A percentile compares a stretch with the other conserved stretches of the same genome.
phyloP scores from a whole-genome alignment of 2,329 filamentous ascomycete species.

The Eutypa lata region DNA sequence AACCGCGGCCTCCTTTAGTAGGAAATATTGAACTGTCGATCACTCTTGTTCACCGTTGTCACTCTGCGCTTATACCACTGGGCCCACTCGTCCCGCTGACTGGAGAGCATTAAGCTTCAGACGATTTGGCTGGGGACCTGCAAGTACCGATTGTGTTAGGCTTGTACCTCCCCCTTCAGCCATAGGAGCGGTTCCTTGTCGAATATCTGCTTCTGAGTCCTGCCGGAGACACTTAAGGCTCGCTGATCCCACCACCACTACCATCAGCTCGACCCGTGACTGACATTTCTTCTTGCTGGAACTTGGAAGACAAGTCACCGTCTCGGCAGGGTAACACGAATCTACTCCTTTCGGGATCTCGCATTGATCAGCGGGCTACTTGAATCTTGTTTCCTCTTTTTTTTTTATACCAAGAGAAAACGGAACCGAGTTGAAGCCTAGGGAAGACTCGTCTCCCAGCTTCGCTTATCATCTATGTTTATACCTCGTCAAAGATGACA shows the following conservation, averaged over 20 bases:
- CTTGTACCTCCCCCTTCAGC: conserved; percentile 31
- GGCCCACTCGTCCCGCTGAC: conserved; percentile 42
- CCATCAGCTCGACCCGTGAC: conserved; percentile 30
- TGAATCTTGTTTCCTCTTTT: conserved; percentile 18
- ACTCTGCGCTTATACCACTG: conserved; percentile 32
- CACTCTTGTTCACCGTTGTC: conserved; percentile 50
- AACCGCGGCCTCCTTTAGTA: conserved; percentile 43
- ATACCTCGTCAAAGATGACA: conserved; percentile 64
- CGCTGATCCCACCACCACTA: conserved; percentile 51
- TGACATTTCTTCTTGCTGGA: conserved; percentile 32
- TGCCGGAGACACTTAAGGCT: conserved; percentile 54
- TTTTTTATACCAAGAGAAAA: conserved; percentile 10
- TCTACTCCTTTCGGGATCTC: conserved; percentile 43
- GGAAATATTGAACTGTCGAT: conserved; percentile 54
- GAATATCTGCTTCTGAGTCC: conserved; percentile 33
- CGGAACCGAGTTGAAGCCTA: conserved; percentile 14
- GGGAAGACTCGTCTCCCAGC: conserved; percentile 23
- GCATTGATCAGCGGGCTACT: conserved; percentile 50
- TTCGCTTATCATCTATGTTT: conserved; percentile 14
- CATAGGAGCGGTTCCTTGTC: conserved; percentile 31
- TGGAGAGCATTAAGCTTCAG: conserved; percentile 41
- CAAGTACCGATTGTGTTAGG: conserved; percentile 37
- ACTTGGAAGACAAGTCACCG: conserved; percentile 30
- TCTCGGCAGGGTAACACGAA: conserved; percentile 36
- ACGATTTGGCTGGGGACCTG: conserved; percentile 33